Percentiles rank a stretch among this genome's conserved stretches.
These are phyloP conservation scores for Leccinum subtestaceum DNA, from an alignment of 768 basidiomycete species.

Conservation along the genomic window DNA sequence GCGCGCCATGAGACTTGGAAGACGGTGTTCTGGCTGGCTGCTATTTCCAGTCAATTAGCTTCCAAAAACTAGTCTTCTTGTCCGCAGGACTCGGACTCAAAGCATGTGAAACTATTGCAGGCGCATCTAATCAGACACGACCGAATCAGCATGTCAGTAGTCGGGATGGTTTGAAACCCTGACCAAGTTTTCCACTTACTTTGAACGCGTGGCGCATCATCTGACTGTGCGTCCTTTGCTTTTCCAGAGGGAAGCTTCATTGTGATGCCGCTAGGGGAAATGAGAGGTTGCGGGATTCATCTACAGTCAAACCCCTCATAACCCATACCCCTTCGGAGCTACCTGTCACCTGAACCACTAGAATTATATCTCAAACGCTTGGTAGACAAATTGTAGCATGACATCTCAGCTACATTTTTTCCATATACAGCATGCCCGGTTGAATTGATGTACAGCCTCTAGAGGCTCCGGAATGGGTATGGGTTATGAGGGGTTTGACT, in stretches of 20 bases:
- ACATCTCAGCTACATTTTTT: no score
- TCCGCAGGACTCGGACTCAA: not conserved
- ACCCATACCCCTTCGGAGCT: no score
- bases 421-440: no score
- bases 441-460: no score
- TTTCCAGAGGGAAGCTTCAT: constrained; percentile 16
- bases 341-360: no score
- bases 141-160: not conserved
- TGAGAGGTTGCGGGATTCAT: not conserved
- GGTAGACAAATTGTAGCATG: no score
- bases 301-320: no score
- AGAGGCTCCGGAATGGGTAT: no score
- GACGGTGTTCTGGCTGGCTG: not conserved
- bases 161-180: not conserved
- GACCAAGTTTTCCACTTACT: constrained; percentile 1
- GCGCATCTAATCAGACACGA: not conserved
- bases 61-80: constrained; percentile 25
- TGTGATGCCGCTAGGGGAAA: not conserved
- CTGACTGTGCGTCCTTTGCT: not conserved
- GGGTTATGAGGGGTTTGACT: no score
- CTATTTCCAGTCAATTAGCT: constrained; percentile 24
- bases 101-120: not conserved
- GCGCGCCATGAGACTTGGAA: not conserved
- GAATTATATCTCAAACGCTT: no score
- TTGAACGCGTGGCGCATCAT: not conserved